Conservation (phyloP, 257 asterid genomes). For the Penstemon eatonii region DNA sequence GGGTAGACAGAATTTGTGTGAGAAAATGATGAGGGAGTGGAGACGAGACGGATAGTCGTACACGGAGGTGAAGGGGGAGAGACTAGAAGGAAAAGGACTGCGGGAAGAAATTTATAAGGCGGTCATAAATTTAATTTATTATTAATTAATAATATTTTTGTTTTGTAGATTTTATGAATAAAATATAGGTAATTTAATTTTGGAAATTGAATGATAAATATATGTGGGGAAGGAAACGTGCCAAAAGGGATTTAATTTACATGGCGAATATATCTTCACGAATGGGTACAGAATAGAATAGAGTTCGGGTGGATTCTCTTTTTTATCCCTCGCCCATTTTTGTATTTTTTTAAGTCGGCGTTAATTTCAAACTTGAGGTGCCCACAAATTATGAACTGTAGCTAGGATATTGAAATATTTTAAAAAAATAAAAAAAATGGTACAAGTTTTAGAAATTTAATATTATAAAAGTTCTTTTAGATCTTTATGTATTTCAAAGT, state of each 20-base stretch:
- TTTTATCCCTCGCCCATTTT: conserved; percentile 1
- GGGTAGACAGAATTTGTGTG: not conserved
- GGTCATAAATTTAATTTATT: conserved; percentile 28
- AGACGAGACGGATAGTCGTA: conserved; percentile 30
- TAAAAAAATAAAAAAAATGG: too few relatives aligned
- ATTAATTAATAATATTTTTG: not conserved
- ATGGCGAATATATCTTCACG: conserved; percentile 32
- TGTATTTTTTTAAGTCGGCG: too few relatives aligned
- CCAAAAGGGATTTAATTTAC: conserved; percentile 33
- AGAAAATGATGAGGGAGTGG: conserved; percentile 10
- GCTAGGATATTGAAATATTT: too few relatives aligned
- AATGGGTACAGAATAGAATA: conserved; percentile 18
- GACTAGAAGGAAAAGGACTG: conserved; percentile 35
- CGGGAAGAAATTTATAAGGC: conserved; percentile 32
- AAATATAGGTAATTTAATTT: not conserved
- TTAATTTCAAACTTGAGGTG: too few relatives aligned
- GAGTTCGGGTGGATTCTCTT: conserved; percentile 22
- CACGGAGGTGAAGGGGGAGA: conserved; percentile 32
- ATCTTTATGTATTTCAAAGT: too few relatives aligned
- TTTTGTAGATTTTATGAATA: not conserved
- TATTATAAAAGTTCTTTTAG: too few relatives aligned
- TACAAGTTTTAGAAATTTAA: too few relatives aligned
- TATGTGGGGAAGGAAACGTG: conserved; percentile 40
- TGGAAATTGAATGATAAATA: not conserved
- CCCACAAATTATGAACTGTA: too few relatives aligned